Evolutionary conservation across 169 alveolate species (phyloP).

Genomic region (Babesia caballi): DNA sequence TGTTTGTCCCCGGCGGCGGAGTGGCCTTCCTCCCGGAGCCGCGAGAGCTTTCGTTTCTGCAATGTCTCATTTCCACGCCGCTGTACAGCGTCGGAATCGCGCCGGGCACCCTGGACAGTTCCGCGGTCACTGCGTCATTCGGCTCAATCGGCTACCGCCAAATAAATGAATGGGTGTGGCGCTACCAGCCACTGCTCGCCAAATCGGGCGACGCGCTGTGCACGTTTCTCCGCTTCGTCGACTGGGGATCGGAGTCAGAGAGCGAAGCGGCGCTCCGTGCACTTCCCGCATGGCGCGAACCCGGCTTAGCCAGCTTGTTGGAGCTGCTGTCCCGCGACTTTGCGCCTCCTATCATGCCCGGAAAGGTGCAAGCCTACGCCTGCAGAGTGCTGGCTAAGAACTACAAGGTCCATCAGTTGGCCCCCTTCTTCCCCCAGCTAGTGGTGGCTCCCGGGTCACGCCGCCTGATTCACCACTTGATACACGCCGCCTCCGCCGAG

Average conservation of each 20-base stretch:
- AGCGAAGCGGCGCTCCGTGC: slow-evolving; percentile 33
- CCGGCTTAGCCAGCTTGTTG: slow-evolving; percentile 45
- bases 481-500: not conserved
- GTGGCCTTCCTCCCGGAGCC: slow-evolving; percentile 30
- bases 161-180: slow-evolving; percentile 61
- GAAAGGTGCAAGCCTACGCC: slow-evolving; percentile 5
- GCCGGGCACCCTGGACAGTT: not conserved
- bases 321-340: slow-evolving; percentile 65
- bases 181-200: slow-evolving; percentile 43
- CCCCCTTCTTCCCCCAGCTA: slow-evolving; percentile 18
- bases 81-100: slow-evolving; percentile 21
- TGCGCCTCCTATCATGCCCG: slow-evolving; percentile 6
- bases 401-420: not conserved
- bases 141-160: slow-evolving; percentile 39
- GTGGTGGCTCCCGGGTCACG: slow-evolving; percentile 9
- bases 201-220: slow-evolving; percentile 52
- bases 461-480: not conserved
- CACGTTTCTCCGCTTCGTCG: slow-evolving; percentile 58
- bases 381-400: not conserved
- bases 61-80: slow-evolving; percentile 24
- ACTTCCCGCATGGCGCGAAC: slow-evolving; percentile 54
- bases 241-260: slow-evolving; percentile 50
- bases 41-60: slow-evolving; percentile 25
- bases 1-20: slow-evolving; percentile 12
- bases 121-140: slow-evolving; percentile 3